Evolutionary conservation across 2,329 filamentous ascomycete genomes (phyloP).

Genomic region (Claviceps sp.): DNA sequence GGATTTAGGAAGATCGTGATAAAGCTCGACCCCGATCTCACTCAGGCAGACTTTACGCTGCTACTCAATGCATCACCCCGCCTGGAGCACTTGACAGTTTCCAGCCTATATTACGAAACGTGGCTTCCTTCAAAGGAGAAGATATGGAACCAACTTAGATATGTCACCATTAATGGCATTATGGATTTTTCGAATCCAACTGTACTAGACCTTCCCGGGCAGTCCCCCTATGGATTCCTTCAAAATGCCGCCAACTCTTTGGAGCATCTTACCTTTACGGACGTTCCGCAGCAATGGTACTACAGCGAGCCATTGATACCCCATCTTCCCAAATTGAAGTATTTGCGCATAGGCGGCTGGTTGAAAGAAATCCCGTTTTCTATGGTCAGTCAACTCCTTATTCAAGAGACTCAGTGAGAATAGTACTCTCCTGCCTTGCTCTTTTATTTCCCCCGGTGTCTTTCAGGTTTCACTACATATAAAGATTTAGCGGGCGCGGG

Average conservation of each 20-base stretch:
- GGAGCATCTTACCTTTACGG: constrained; percentile 12
- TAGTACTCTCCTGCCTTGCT: not conserved
- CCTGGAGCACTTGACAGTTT: constrained; percentile 16
- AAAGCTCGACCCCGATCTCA: constrained; percentile 11
- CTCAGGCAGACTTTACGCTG: constrained; percentile 15
- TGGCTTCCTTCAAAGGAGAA: constrained; percentile 4
- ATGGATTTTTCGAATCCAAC: no score
- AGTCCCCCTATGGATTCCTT: constrained; percentile 7
- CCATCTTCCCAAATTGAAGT: constrained; percentile 16
- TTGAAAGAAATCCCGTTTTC: not conserved
- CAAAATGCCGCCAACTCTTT: constrained; percentile 8
- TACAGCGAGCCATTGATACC: constrained; percentile 5
- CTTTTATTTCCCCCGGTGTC: no score
- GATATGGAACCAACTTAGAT: constrained; percentile 5
- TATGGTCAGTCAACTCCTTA: no score
- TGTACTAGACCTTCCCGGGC: not conserved
- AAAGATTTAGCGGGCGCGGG: no score
- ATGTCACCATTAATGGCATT: constrained; percentile 4
- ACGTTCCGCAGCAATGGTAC: constrained; percentile 11
- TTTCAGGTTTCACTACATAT: no score
- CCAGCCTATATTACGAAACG: not conserved
- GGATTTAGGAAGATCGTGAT: constrained; percentile 16
- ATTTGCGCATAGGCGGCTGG: constrained; percentile 15
- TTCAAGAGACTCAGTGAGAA: not conserved
- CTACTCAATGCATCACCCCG: constrained; percentile 15